Conservation (phyloP, 768 basidiomycete genomes). For the Leccinum subgranulosum region DNA sequence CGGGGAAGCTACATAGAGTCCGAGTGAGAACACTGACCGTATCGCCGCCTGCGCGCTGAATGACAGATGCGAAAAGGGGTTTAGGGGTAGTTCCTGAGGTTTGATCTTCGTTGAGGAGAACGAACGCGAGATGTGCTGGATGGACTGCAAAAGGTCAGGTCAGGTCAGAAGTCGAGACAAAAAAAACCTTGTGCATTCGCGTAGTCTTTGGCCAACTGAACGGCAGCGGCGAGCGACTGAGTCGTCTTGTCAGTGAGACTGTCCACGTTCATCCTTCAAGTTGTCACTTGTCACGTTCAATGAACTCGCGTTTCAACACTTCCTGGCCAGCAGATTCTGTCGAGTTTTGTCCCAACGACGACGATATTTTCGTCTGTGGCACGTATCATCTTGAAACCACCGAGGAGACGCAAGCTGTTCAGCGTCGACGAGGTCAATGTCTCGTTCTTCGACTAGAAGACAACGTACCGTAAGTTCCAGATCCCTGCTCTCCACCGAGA, state of each 20-base stretch:
- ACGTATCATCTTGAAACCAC: slow-evolving; percentile 77
- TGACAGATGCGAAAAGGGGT: slow-evolving; percentile 73
- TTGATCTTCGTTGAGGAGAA: slow-evolving; percentile 69
- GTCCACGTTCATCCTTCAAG: slow-evolving; percentile 59
- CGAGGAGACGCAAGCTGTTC: slow-evolving; percentile 14
- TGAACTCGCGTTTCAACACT: slow-evolving; percentile 50
- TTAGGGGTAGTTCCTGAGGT: slow-evolving; percentile 36
- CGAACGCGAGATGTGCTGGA: slow-evolving; percentile 81
- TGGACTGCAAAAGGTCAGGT: slow-evolving; percentile 46
- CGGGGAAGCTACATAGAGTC: background rate
- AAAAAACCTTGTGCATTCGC: slow-evolving; percentile 69
- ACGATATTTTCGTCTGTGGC: slow-evolving; percentile 77
- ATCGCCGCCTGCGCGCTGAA: slow-evolving; percentile 84
- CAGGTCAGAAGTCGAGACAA: background rate
- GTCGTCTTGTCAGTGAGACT: slow-evolving; percentile 80
- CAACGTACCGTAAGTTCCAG: slow-evolving; percentile 34
- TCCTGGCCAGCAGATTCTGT: slow-evolving; percentile 84
- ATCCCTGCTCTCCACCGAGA: background rate
- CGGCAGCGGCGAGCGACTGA: slow-evolving; percentile 62
- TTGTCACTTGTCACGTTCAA: slow-evolving; percentile 8
- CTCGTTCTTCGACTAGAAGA: slow-evolving; percentile 56
- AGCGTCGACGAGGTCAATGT: slow-evolving; percentile 67
- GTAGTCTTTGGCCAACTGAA: slow-evolving; percentile 83
- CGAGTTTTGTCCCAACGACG: slow-evolving; percentile 82
- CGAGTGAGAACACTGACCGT: slow-evolving; percentile 45